Base-by-base conservation (phyloP, 192 early-diverging fungal genomes). In the Entophlyctis helioformis region DNA sequence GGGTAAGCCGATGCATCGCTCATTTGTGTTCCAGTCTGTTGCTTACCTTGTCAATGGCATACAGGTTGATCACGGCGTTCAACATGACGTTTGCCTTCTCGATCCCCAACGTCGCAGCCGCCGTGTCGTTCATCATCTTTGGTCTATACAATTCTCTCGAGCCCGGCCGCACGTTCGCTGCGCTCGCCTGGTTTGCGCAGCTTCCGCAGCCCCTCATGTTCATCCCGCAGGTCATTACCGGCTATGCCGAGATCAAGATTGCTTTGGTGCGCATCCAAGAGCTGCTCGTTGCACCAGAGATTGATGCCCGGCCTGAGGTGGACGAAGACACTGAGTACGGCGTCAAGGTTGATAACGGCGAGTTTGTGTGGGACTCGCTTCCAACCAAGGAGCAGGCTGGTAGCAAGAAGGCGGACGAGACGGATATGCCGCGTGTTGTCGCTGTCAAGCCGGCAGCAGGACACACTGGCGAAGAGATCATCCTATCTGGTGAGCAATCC, bases 351-450 rank as follows among this genome's bases (percentile, higher is more conserved):
- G 54, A 51, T 1, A 53, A 87, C 39, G 86, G 71, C 26, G 56
- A 68, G 39, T 80, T 85, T 46, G 47, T 69, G 5, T 87, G 86
- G 76, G 79, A 84, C 13, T 53, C 64, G 12, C 52, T 71, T 15
- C 18, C 52, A 36, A 51, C 42, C 9, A 35, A 29, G 5, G 34
- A 44, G 24, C 15, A 36, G 11, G 49, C 32, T 9, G 28, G 18
- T 9, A 29, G 16, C 16, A 28, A 53, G 23, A 56, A 59, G 46
- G 37, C 54, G 3, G 56, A 54, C 22, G 54, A 51, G 16, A 52
- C 64, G 16, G 66, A 59, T 13, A 46, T 50, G 20, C n/a, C n/a
- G n/a, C n/a, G n/a, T n/a, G n/a, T n/a, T n/a, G n/a, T n/a, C n/a
- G n/a, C n/a, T n/a, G n/a, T n/a, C n/a, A n/a, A n/a, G n/a, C n/a